A percentile compares a stretch with the other conserved stretches of the same genome.
Evolutionary conservation across 495 filamentous ascomycete species (phyloP).

Genomic region (Trichoderma gamsii): DNA sequence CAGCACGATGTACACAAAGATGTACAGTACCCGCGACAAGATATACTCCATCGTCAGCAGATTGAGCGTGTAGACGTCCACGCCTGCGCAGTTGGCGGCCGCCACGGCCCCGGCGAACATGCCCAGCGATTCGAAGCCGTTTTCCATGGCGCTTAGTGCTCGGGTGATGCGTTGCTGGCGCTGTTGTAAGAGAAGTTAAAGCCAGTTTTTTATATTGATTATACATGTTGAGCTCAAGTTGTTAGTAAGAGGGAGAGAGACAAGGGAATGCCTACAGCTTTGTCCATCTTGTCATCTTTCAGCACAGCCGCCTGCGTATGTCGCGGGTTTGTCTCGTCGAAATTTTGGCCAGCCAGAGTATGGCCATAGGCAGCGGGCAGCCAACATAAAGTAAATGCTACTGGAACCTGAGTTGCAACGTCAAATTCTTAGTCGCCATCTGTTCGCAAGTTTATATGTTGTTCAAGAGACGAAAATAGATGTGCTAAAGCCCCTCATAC

Average conservation of each 20-base stretch:
- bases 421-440: conserved; percentile 9
- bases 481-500: no score
- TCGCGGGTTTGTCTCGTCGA: conserved; percentile 36
- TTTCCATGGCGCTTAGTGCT: conserved; percentile 41
- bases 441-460: no score
- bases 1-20: conserved; percentile 39
- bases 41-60: conserved; percentile 37
- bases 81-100: conserved; percentile 40
- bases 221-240: not conserved
- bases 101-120: conserved; percentile 45
- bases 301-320: conserved; percentile 26
- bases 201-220: not conserved
- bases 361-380: conserved; percentile 33
- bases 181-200: conserved; percentile 4
- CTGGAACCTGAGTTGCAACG: conserved; percentile 35
- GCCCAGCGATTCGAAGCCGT: conserved; percentile 46
- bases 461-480: no score
- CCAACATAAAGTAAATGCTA: conserved; percentile 36
- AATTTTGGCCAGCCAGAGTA: conserved; percentile 34
- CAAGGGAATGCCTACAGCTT: conserved; percentile 30
- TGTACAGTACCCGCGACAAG: conserved; percentile 37
- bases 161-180: conserved; percentile 34
- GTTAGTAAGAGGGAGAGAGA: not conserved
- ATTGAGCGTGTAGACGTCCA: conserved; percentile 34
- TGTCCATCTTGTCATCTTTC: conserved; percentile 29